Evolutionary conservation across 306 rosid species (phyloP), one percentile per base, ranked within the genome.

Genomic region (Malus asiatica): DNA sequence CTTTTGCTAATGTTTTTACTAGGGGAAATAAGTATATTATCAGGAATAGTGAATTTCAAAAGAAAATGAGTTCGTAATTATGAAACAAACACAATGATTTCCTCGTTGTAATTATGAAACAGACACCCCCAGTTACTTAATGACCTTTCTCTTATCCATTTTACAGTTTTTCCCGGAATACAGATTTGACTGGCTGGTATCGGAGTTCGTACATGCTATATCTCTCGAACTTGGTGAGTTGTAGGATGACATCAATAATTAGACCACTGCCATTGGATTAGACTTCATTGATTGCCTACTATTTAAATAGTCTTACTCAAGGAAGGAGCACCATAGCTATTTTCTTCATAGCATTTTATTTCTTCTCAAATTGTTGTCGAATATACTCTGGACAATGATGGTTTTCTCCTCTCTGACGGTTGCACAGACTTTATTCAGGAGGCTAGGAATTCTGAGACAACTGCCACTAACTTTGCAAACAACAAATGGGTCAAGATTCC

Each of bases 391-490:
- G 73, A 69, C 57, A 66, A 67, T 66, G 78, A 84, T 67, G 72
- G 51, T 55, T 52, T 46, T 22, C 40, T 30, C 68, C 70, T 60
- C 30, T 75, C 62, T 78, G 38, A 25, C 66, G 70, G 72, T 61
- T 80, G 32, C 66, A 63, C 92, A 93, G 98, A 94, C 76, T 94
- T 94, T 80, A 76, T 91, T 73, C 88, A 91, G 78, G 98, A 94
- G 87, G 97, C 93, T 72, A 85, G 83, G 84, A 94, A 91, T 84
- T 86, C 96, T 35, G 97, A 91, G 93, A 91, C 81, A 83, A 87
- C 96, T 70, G 86, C 94, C 66, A 82, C 74, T 75, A 86, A 79
- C 80, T 90, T 94, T 67, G 83, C 76, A 87, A 85, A 86, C 83
- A 90, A 89, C 79, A 84, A 87, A 79, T 53, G 84, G 75, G 81